Evolutionary conservation across 352 stramenopile genomes (phyloP).

Genomic region (Globisporangium apiculatum): DNA sequence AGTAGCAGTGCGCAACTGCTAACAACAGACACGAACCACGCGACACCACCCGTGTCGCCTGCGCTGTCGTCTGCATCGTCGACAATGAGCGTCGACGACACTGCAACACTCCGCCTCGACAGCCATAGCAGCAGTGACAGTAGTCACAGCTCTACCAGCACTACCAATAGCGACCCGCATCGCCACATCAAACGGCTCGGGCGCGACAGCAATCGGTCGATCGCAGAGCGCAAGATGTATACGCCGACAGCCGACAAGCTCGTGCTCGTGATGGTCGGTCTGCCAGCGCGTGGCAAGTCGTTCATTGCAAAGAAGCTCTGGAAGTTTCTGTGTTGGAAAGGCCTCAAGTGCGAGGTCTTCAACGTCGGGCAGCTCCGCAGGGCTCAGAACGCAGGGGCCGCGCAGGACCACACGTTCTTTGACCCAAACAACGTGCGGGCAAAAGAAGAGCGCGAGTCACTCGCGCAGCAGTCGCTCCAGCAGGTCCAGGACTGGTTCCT

Average conservation of each 20-base stretch:
- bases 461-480: conserved; percentile 74
- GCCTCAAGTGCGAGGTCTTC: conserved; percentile 84
- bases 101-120: conserved; percentile 3
- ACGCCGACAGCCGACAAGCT: conserved; percentile 89
- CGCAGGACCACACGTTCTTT: conserved; percentile 89
- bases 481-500: conserved; percentile 64
- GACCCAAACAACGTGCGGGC: conserved; percentile 85
- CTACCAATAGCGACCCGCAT: conserved; percentile 1
- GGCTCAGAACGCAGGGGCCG: conserved; percentile 46
- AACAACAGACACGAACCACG: neutral
- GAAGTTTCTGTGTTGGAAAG: conserved; percentile 80
- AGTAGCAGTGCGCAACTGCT: no score
- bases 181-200: conserved; percentile 9
- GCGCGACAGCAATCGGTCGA: conserved; percentile 19
- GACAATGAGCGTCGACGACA: conserved; percentile 4
- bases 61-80: conserved; percentile 10
- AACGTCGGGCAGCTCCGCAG: conserved; percentile 94
- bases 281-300: conserved; percentile 93
- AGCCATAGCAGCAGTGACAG: neutral
- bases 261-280: conserved; percentile 93
- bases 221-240: conserved; percentile 71
- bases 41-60: conserved; percentile 9
- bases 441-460: conserved; percentile 58
- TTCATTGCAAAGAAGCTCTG: conserved; percentile 92
- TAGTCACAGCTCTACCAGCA: no score